Base-by-base conservation (phyloP, 2,329 filamentous ascomycete species). In the Mycosphaerella sp. region DNA sequence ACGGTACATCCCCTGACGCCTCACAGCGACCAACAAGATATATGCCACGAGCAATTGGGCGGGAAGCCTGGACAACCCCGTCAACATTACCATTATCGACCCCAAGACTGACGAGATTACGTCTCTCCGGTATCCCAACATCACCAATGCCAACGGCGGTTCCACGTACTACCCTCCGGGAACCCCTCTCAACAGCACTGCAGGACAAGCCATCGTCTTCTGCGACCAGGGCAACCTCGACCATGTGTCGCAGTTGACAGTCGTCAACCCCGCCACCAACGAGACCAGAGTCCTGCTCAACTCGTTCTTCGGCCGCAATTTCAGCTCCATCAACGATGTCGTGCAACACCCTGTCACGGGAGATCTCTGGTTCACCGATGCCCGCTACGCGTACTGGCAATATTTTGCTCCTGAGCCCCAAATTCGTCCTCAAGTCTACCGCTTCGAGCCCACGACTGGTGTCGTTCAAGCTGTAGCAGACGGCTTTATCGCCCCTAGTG, bases 281-380 rank as follows among this genome's bases (percentile, higher is more conserved):
- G 56, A 50, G 4, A 62, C 53, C 9, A 50, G 56, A n/a, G 60
- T 63, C 0, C 66, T 84, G 4, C 48, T 84, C 9, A 80, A 79
- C 62, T 81, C 78, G 64, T 84, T 72, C 63, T 77, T 79, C 28
- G 80, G 81, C n/a, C 73, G 79, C 73, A 69, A 80, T 51, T 83
- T 83, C 66, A 80, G 75, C 61, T 81, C 78, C 0, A 63, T 81
- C 7, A 83, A 83, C 58, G 80, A 84, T 49, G 70, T 79, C 0
- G 70, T 71, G 2, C 67, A 80, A 49, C 74, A 82, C 54, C 76
- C 78, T 2, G 61, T 64, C 3, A 81, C 76, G 45, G 72, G 73
- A 10, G 75, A 80, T 34, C 66, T 84, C 4, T 84, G 81, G 69
- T 83, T 84, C 58, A 84, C 80, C 1, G 81, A 84, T 50, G 75